Percentiles rank a stretch among this genome's conserved stretches.
These are phyloP conservation scores for Chamaecyparis obtusa DNA, from an alignment of 75 land plant species.

Conservation along the genomic window DNA sequence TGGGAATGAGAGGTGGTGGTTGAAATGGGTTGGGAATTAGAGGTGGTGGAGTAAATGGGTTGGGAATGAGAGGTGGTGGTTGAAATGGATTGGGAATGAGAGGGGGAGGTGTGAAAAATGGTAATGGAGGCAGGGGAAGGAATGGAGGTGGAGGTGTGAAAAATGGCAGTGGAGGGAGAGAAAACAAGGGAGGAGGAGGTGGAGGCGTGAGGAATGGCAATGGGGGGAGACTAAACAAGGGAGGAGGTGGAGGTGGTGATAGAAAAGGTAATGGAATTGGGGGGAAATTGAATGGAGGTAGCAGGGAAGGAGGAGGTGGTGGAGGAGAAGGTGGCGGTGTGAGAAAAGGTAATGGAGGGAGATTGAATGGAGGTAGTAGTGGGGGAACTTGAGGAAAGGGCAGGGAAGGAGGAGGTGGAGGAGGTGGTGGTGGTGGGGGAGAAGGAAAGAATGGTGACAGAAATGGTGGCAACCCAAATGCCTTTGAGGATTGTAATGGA, in stretches of 20 bases:
- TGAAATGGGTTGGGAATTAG: too few relatives aligned
- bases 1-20: too few relatives aligned
- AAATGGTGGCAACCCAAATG: neutral
- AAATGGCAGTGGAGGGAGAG: too few relatives aligned
- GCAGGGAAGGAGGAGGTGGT: too few relatives aligned
- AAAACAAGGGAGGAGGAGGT: too few relatives aligned
- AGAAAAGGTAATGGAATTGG: neutral
- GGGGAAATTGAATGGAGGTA: neutral
- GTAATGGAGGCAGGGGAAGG: neutral
- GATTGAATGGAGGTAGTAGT: neutral
- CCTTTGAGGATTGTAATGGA: neutral
- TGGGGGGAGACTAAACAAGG: neutral
- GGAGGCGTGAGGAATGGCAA: neutral
- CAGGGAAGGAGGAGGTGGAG: too few relatives aligned
- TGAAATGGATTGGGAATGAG: too few relatives aligned
- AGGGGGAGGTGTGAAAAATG: too few relatives aligned
- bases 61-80: too few relatives aligned
- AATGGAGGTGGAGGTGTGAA: neutral
- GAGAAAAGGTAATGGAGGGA: neutral
- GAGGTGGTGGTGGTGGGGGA: constrained; percentile 13
- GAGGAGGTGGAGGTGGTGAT: constrained; percentile 3
- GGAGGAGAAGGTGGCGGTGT: too few relatives aligned
- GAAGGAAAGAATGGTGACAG: neutral
- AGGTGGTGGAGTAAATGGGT: too few relatives aligned
- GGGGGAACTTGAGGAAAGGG: too few relatives aligned